These are phyloP conservation scores for Eucalyptus erythrocorys DNA, from an alignment of 345 rosid species.

Conservation along the genomic window DNA sequence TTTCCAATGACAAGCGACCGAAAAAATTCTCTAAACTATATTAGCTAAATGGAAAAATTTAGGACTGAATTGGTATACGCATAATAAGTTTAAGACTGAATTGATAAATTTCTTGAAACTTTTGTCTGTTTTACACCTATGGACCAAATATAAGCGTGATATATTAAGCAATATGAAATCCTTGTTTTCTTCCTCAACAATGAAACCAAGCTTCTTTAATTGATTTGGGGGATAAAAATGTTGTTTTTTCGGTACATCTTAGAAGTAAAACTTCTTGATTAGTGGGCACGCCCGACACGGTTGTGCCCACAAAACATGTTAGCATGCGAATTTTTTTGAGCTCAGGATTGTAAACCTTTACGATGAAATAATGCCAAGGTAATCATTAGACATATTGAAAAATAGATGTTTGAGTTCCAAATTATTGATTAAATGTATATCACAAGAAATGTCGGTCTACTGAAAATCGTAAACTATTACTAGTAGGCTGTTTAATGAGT, in stretches of 20 bases:
- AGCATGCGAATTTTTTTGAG: not conserved
- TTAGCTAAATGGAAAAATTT: too few relatives aligned
- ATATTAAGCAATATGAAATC: not conserved
- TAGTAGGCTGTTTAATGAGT: not conserved
- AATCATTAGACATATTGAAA: not conserved
- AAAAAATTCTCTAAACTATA: too few relatives aligned
- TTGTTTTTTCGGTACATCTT: not conserved
- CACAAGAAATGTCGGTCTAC: not conserved
- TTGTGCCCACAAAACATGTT: not conserved
- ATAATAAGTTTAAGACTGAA: too few relatives aligned
- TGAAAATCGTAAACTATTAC: not conserved
- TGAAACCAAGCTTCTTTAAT: not conserved
- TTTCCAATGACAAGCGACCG: rapidly evolving
- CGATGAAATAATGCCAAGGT: not conserved
- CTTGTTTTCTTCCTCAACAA: not conserved
- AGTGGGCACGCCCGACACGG: not conserved
- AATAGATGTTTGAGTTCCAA: not conserved
- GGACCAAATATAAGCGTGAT: not conserved
- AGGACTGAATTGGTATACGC: rapidly evolving
- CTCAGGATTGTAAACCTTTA: not conserved
- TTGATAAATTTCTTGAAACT: not conserved
- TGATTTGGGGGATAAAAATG: not conserved
- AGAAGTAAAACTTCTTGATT: not conserved
- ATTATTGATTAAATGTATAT: not conserved
- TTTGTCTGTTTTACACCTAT: not conserved